Conservation (phyloP, 2,329 filamentous ascomycete species). For the Lachnellula occidentalis region DNA sequence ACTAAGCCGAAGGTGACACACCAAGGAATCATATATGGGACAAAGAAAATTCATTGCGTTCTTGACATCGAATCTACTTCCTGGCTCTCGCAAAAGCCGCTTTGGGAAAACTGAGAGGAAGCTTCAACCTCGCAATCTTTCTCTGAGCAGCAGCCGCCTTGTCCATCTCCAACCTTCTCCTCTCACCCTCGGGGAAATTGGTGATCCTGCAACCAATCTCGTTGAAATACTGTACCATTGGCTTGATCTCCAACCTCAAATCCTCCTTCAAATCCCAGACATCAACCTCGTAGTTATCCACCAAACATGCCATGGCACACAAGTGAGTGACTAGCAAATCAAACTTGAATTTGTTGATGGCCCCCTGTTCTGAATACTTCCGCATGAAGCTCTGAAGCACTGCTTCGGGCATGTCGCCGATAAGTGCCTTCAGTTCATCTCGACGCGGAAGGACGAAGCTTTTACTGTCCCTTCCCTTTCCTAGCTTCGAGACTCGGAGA, state of each 20-base stretch:
- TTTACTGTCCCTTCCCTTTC: conserved; percentile 40
- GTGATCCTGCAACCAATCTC: conserved; percentile 67
- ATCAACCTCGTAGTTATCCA: conserved; percentile 70
- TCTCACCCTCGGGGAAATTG: conserved; percentile 41
- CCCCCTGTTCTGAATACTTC: conserved; percentile 60
- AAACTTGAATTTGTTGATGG: conserved; percentile 65
- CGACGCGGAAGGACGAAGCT: conserved; percentile 46
- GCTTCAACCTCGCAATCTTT: conserved; percentile 62
- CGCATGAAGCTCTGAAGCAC: conserved; percentile 63
- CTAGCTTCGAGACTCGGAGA: conserved; percentile 42
- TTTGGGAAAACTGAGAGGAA: conserved; percentile 83
- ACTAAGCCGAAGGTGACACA: neutral
- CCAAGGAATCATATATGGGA: neutral
- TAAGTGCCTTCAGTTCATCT: conserved; percentile 54
- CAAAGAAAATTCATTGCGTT: neutral
- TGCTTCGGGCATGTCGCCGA: conserved; percentile 53
- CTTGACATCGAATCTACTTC: conserved; percentile 8
- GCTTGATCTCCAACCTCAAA: conserved; percentile 63
- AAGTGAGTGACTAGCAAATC: conserved; percentile 71
- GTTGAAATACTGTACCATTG: conserved; percentile 65
- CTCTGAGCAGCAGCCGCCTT: conserved; percentile 56
- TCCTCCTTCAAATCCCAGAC: conserved; percentile 66
- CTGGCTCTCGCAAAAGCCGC: conserved; percentile 23
- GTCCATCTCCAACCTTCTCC: conserved; percentile 48
- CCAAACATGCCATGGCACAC: conserved; percentile 62